Evolutionary conservation across 176 grass and related monocot genomes (phyloP).

Genomic region (Saccharum officinarum): DNA sequence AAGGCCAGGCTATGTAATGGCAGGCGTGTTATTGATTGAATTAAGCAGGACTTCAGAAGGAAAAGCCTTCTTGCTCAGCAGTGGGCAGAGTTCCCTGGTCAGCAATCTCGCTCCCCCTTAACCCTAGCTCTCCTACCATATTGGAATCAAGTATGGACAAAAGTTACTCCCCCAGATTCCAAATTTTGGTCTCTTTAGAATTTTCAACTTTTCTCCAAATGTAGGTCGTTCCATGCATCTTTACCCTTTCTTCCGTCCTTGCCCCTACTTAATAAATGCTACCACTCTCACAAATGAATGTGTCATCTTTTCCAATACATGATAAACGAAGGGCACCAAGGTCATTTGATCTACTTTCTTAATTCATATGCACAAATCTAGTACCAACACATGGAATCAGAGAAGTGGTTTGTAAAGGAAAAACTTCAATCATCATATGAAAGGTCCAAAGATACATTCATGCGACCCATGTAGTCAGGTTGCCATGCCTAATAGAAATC

Average conservation of each 20-base stretch:
- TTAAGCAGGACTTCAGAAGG: neutral
- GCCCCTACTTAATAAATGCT: neutral
- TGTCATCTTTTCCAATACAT: neutral
- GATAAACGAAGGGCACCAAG: neutral
- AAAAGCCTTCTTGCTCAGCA: neutral
- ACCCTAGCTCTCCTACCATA: neutral
- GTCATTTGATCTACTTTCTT: neutral
- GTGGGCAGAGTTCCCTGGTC: neutral
- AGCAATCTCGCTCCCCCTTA: neutral
- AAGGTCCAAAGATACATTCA: slow-evolving; percentile 16
- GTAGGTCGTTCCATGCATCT: neutral
- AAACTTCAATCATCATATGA: neutral
- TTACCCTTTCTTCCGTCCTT: neutral
- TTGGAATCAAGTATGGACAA: neutral
- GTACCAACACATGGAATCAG: neutral
- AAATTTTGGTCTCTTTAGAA: neutral
- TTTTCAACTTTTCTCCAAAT: neutral
- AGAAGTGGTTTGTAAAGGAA: neutral
- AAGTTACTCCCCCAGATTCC: neutral
- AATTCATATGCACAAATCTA: neutral
- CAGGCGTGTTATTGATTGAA: neutral
- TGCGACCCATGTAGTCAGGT: neutral
- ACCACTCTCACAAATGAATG: neutral
- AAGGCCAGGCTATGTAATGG: neutral
- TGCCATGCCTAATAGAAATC: neutral